Percentiles rank a stretch among this genome's conserved stretches.
Evolutionary conservation across 306 rosid species (phyloP).

Genomic region (Ochetophila trinervis): DNA sequence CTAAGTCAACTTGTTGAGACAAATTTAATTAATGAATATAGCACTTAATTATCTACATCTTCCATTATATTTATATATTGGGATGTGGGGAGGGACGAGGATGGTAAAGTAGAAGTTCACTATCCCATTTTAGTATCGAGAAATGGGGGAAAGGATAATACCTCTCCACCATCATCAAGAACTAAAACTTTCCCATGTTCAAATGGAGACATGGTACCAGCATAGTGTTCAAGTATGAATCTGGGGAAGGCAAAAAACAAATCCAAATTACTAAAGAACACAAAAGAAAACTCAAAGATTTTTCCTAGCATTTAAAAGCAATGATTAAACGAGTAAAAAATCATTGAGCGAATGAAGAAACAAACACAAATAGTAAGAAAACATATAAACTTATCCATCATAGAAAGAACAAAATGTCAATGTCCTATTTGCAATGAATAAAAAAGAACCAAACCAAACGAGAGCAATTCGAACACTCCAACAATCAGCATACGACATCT

Average conservation of each 20-base stretch:
- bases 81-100: not conserved
- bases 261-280: constrained; percentile 1
- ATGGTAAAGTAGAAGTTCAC: not conserved
- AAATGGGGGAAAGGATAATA: constrained; percentile 15
- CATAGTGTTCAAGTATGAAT: constrained; percentile 94
- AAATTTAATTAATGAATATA: constrained; percentile 17
- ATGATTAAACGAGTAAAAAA: not conserved
- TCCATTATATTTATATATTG: constrained; percentile 1
- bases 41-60: not conserved
- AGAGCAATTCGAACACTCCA: too few relatives aligned
- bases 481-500: too few relatives aligned
- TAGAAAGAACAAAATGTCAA: too few relatives aligned
- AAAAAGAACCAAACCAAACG: too few relatives aligned
- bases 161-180: constrained; percentile 99
- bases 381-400: too few relatives aligned
- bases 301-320: not conserved
- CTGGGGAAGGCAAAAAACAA: constrained; percentile 33
- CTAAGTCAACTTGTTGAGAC: constrained; percentile 79
- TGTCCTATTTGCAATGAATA: too few relatives aligned
- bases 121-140: not conserved
- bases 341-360: not conserved
- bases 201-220: constrained; percentile 99
- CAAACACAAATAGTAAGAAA: not conserved
- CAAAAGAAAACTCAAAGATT: not conserved
- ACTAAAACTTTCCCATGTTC: constrained; percentile 99